A percentile compares a stretch with the other conserved stretches of the same genome.
phyloP scores from a whole-genome alignment of 805 yeast genomes.

The Clavispora phyllophila region DNA sequence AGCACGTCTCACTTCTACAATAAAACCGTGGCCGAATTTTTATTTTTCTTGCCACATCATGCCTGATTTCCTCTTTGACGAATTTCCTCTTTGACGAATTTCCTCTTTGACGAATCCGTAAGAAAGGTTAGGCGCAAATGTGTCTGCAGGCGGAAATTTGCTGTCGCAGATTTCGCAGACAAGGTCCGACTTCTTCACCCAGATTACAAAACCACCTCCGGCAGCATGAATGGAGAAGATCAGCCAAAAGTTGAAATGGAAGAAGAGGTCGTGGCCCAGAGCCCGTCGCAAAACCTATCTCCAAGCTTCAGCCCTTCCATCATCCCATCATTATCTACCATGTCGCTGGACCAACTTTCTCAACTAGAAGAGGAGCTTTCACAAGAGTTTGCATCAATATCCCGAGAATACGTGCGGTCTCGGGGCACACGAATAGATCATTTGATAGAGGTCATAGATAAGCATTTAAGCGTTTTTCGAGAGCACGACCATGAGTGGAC shows the following conservation, averaged over 20 bases:
- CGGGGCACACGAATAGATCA: conserved; percentile 25
- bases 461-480: conserved; percentile 20
- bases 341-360: conserved; percentile 22
- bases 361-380: conserved; percentile 16
- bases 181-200: not conserved
- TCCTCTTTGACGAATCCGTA: too few relatives aligned
- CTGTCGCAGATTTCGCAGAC: conserved; percentile 1
- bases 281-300: not conserved
- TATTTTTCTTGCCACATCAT: too few relatives aligned
- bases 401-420: conserved; percentile 22
- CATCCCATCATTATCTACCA: conserved; percentile 14
- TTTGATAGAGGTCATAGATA: conserved; percentile 20
- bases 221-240: not conserved
- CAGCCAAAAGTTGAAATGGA: not conserved
- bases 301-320: conserved; percentile 11
- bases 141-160: not conserved
- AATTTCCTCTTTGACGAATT: too few relatives aligned
- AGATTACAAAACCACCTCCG: not conserved
- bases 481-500: conserved; percentile 31
- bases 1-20: too few relatives aligned
- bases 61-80: too few relatives aligned
- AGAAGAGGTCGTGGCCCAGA: not conserved
- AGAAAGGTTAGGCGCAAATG: not conserved
- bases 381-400: conserved; percentile 21
- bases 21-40: too few relatives aligned